These are phyloP conservation scores for Evansstolkia leycettana DNA, from an alignment of 495 filamentous ascomycete genomes.

Conservation along the genomic window DNA sequence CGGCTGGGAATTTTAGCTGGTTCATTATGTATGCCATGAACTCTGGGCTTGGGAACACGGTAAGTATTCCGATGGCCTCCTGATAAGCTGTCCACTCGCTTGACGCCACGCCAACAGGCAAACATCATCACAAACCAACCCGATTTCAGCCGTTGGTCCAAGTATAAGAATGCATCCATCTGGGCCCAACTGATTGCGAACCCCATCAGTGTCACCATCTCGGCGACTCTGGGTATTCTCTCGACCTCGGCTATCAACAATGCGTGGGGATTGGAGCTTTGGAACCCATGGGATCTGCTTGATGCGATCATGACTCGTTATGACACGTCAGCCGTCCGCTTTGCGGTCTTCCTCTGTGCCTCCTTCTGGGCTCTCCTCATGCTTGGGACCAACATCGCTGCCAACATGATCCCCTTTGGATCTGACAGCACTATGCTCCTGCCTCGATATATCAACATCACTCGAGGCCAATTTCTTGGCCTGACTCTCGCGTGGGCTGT, in stretches of 20 bases:
- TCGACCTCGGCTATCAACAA: slow-evolving; percentile 28
- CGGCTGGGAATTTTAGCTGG: slow-evolving; percentile 15
- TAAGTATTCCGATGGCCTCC: too few relatives aligned
- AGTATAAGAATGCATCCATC: slow-evolving; percentile 18
- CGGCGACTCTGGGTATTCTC: slow-evolving; percentile 28
- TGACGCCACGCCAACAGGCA: too few relatives aligned
- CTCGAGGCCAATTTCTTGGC: slow-evolving; percentile 22
- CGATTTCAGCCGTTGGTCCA: slow-evolving; percentile 27
- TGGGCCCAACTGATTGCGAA: slow-evolving; percentile 27
- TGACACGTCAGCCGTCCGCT: slow-evolving; percentile 14
- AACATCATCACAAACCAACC: slow-evolving; percentile 32
- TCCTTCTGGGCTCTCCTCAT: slow-evolving; percentile 16
- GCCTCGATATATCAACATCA: slow-evolving; percentile 22
- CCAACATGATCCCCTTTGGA: slow-evolving; percentile 25
- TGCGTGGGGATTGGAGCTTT: slow-evolving; percentile 21
- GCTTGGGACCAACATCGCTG: slow-evolving; percentile 20
- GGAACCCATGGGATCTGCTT: slow-evolving; percentile 24
- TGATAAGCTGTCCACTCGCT: too few relatives aligned
- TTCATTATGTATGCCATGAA: slow-evolving; percentile 30
- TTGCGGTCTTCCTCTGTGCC: slow-evolving; percentile 25
- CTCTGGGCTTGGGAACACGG: slow-evolving; percentile 25
- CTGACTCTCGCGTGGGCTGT: slow-evolving; percentile 23
- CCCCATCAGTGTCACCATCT: slow-evolving; percentile 26
- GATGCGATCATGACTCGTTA: slow-evolving; percentile 17
- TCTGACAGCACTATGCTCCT: slow-evolving; percentile 18